Percentiles rank a stretch among this genome's conserved stretches.
These are phyloP conservation scores for Xylaria polymorpha DNA, from an alignment of 2,329 filamentous ascomycete genomes.

Conservation along the genomic window DNA sequence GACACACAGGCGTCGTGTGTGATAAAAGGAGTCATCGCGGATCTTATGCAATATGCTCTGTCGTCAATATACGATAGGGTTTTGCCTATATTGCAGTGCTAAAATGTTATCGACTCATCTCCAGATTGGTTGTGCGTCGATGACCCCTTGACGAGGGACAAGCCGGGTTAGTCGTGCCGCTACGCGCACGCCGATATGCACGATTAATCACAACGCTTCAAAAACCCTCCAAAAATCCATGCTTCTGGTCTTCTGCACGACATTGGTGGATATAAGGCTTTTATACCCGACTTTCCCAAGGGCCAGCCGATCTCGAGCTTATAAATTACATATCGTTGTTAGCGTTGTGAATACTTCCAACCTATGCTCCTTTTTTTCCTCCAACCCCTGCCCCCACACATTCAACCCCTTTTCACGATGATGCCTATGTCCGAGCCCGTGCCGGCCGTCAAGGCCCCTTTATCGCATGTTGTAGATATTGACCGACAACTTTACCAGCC, in stretches of 20 bases:
- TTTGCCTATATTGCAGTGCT: background rate
- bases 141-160: background rate
- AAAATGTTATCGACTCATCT: background rate
- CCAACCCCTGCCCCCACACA: background rate
- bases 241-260: background rate
- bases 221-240: background rate
- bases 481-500: constrained; percentile 7
- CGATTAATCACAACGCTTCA: constrained; percentile 7
- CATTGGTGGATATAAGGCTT: constrained; percentile 27
- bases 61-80: background rate
- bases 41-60: too few relatives aligned
- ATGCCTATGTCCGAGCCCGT: constrained; percentile 10
- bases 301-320: background rate
- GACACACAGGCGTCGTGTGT: background rate
- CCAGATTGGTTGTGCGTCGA: background rate
- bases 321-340: constrained; percentile 12
- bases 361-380: background rate
- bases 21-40: background rate
- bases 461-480: background rate
- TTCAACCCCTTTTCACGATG: constrained; percentile 7
- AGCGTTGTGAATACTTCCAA: background rate
- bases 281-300: constrained; percentile 25
- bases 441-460: background rate
- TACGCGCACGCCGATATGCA: constrained; percentile 8
- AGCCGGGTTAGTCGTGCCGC: background rate